phyloP scores from a whole-genome alignment of 352 stramenopile genomes.

The Globisporangium nodosum region DNA sequence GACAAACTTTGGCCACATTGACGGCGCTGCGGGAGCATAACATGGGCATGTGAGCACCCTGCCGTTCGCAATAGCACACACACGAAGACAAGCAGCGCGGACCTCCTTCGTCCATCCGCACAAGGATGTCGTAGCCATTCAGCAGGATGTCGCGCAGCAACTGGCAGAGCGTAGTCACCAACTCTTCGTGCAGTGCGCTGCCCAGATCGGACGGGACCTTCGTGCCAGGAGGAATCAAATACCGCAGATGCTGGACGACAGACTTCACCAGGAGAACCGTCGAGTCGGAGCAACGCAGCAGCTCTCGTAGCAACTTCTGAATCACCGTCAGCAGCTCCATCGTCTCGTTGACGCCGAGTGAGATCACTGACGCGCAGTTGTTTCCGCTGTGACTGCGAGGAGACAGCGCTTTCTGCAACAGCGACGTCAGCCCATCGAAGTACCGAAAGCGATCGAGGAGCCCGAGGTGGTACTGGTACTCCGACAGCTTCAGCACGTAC shows the following conservation, averaged over 20 bases:
- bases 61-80: background rate
- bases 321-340: conserved; percentile 72
- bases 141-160: conserved; percentile 69
- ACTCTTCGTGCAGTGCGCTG: conserved; percentile 59
- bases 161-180: conserved; percentile 61
- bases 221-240: conserved; percentile 54
- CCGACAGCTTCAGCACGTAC: conserved; percentile 75
- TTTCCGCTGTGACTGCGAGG: conserved; percentile 28
- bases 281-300: conserved; percentile 49
- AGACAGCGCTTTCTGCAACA: conserved; percentile 73
- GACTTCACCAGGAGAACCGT: conserved; percentile 72
- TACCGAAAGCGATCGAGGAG: conserved; percentile 70
- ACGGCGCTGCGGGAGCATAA: conserved; percentile 30
- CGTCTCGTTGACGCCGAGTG: conserved; percentile 62
- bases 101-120: conserved; percentile 82
- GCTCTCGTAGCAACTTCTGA: conserved; percentile 65
- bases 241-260: conserved; percentile 67
- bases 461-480: conserved; percentile 78
- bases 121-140: conserved; percentile 62
- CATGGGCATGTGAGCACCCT: background rate
- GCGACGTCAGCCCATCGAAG: conserved; percentile 71
- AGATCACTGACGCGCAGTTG: conserved; percentile 38
- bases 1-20: conserved; percentile 66
- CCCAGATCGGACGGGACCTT: conserved; percentile 32
- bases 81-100: conserved; percentile 6